phyloP scores from a whole-genome alignment of 2,329 filamentous ascomycete species.

The Trichoderma koningii region DNA sequence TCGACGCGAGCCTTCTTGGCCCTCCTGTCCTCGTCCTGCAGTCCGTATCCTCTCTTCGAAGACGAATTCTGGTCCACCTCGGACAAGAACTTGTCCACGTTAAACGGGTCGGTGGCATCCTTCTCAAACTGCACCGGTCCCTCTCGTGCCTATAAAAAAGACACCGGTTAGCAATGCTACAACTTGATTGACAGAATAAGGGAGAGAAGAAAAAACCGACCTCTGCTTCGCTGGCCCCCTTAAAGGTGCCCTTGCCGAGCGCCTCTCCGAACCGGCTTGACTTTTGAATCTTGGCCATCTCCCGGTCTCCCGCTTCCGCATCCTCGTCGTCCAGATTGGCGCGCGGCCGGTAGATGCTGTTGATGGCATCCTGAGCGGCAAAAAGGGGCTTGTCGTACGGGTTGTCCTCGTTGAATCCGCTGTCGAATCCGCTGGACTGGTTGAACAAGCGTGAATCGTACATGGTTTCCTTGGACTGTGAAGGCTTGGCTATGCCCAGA shows the following conservation, averaged over 20 bases:
- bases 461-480: constrained; percentile 89
- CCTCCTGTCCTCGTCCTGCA: constrained; percentile 65
- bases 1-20: constrained; percentile 78
- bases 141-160: constrained; percentile 63
- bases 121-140: constrained; percentile 97
- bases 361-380: constrained; percentile 91
- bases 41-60: constrained; percentile 73
- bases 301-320: constrained; percentile 75
- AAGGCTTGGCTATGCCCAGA: constrained; percentile 90
- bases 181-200: background rate
- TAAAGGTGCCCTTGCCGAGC: constrained; percentile 86
- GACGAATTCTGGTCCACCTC: constrained; percentile 69
- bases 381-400: constrained; percentile 97
- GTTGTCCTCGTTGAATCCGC: constrained; percentile 96
- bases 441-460: constrained; percentile 97
- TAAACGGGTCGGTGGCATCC: constrained; percentile 82
- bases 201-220: constrained; percentile 43
- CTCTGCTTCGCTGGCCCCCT: constrained; percentile 81
- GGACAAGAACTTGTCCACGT: constrained; percentile 89
- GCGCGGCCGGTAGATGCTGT: constrained; percentile 85
- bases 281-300: constrained; percentile 87
- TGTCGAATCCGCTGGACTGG: constrained; percentile 85
- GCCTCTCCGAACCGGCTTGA: constrained; percentile 81
- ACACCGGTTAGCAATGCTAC: constrained; percentile 37
- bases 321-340: constrained; percentile 75